phyloP scores from a whole-genome alignment of 1,284 basidiomycete species.

The Leccinum holopus region DNA sequence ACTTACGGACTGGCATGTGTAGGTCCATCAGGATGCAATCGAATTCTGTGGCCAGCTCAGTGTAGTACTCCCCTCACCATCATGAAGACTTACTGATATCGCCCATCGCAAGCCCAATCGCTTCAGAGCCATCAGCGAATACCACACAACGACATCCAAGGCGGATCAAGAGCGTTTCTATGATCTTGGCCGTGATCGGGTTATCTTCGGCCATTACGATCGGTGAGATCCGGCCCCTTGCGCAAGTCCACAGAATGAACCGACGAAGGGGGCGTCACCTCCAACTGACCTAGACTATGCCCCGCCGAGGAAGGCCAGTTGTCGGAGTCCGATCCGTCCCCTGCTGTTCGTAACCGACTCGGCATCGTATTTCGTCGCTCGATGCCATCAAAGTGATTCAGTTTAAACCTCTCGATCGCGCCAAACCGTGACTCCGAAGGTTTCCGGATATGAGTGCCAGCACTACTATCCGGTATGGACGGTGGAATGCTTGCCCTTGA shows the following conservation, averaged over 20 bases:
- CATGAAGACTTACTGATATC: conserved; percentile 76
- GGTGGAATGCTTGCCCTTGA: conserved; percentile 73
- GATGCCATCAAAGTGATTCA: conserved; percentile 69
- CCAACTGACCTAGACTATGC: conserved; percentile 51
- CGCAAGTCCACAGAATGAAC: conserved; percentile 75
- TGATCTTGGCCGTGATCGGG: conserved; percentile 93
- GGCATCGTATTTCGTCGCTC: conserved; percentile 86
- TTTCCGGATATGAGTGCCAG: conserved; percentile 67
- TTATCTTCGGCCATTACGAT: conserved; percentile 94
- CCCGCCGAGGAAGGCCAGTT: conserved; percentile 64
- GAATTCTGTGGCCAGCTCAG: too few relatives aligned
- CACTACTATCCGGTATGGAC: conserved; percentile 62
- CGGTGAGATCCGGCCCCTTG: conserved; percentile 66
- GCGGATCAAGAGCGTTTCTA: conserved; percentile 89
- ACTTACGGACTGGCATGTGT: too few relatives aligned
- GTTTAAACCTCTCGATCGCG: conserved; percentile 83
- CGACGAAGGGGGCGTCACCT: conserved; percentile 70
- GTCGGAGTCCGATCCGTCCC: conserved; percentile 75
- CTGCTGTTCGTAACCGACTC: conserved; percentile 81
- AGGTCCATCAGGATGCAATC: too few relatives aligned
- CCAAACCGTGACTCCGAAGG: conserved; percentile 72
- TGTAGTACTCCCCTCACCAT: background rate
- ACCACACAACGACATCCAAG: conserved; percentile 93
- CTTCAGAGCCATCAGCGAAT: conserved; percentile 94
- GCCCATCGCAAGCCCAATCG: conserved; percentile 95